Percentiles rank a stretch among this genome's conserved stretches.
These are phyloP conservation scores for Triticum dicoccoides DNA, from an alignment of 176 grass and related monocot species.

Conservation along the genomic window DNA sequence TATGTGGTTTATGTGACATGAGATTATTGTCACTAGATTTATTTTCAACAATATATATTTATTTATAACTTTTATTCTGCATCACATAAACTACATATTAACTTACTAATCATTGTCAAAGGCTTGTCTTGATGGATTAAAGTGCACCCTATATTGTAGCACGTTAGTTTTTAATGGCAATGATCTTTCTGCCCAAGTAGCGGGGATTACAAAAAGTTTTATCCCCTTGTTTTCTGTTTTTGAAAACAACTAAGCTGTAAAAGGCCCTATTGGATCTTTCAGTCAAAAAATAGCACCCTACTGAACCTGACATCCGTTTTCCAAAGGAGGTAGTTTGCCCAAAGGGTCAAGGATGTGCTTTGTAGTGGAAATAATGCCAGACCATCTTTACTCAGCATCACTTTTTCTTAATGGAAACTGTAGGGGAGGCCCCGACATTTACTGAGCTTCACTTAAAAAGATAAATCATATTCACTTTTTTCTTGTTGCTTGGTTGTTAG, in stretches of 20 bases:
- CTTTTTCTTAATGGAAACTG: background rate
- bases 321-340: background rate
- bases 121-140: background rate
- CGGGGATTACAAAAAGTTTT: constrained; percentile 8
- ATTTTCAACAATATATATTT: background rate
- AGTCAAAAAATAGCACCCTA: constrained; percentile 4
- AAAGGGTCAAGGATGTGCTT: background rate
- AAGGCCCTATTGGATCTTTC: constrained; percentile 12
- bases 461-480: background rate
- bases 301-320: background rate
- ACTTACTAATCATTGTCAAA: background rate
- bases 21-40: background rate
- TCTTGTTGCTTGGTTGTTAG: constrained; percentile 5
- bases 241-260: constrained; percentile 21
- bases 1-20: background rate
- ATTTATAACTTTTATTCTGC: background rate
- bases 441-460: background rate
- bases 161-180: background rate
- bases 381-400: background rate
- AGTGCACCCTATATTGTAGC: background rate
- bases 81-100: background rate
- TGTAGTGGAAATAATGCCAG: background rate
- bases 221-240: constrained; percentile 9
- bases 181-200: background rate
- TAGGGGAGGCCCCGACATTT: background rate